Conservation (phyloP, 2,329 filamentous ascomycete genomes). For the Leptographium galeiforme region DNA sequence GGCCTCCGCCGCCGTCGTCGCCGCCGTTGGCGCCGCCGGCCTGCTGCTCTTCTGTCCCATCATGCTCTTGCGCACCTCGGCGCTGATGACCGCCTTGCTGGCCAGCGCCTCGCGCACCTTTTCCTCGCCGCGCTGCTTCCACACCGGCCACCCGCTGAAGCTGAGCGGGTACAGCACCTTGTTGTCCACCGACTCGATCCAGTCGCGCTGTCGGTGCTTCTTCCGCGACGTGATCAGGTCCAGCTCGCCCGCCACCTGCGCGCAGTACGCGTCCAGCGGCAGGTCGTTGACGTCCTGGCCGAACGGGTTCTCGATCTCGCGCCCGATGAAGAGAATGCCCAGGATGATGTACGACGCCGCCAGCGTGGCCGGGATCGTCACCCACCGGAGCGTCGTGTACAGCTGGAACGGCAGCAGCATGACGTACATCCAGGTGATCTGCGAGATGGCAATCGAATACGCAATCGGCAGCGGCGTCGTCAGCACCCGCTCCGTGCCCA, state of each 20-base stretch:
- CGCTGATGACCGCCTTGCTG: conserved; percentile 20
- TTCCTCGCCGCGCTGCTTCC: conserved; percentile 31
- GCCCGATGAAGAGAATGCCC: conserved; percentile 51
- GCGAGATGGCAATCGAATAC: conserved; percentile 62
- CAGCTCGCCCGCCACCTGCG: conserved; percentile 49
- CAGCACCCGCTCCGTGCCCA: conserved; percentile 57
- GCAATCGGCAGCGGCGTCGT: conserved; percentile 57
- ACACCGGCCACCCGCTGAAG: conserved; percentile 30
- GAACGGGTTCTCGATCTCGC: conserved; percentile 59
- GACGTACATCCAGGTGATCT: conserved; percentile 68
- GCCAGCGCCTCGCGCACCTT: conserved; percentile 30
- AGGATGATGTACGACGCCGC: conserved; percentile 60
- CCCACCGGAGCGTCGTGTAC: conserved; percentile 43
- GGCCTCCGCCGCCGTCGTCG: no score
- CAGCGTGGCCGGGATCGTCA: conserved; percentile 56
- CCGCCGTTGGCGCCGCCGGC: no score
- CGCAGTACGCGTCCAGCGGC: conserved; percentile 51
- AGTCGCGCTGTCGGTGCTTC: conserved; percentile 35
- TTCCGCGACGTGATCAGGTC: conserved; percentile 46
- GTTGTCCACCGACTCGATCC: conserved; percentile 26
- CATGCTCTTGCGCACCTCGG: conserved; percentile 16
- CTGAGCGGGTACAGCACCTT: conserved; percentile 27
- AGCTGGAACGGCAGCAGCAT: conserved; percentile 62
- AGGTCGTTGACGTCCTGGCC: conserved; percentile 57
- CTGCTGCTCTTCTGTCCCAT: conserved; percentile 6